Conservation (phyloP, 257 asterid genomes). For the Solanum gandarillasii region DNA sequence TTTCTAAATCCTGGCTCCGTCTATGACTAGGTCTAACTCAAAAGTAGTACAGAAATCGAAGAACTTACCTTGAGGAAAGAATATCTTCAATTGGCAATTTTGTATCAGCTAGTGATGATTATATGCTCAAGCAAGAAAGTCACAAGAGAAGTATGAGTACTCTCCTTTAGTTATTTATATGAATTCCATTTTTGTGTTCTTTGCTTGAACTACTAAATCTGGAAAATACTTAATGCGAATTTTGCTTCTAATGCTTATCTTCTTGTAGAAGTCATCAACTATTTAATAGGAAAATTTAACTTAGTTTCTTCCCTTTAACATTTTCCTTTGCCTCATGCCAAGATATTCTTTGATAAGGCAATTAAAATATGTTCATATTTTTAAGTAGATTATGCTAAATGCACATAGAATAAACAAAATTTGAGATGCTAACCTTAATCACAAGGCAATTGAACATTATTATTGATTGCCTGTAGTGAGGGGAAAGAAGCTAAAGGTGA, state of each 20-base stretch:
- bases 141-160: not conserved
- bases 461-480: not conserved
- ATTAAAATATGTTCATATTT: not conserved
- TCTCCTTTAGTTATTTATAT: not conserved
- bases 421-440: not conserved
- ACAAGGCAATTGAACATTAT: not conserved
- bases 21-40: not conserved
- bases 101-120: not conserved
- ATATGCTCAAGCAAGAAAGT: not conserved
- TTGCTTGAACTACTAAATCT: conserved; percentile 3
- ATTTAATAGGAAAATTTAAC: not conserved
- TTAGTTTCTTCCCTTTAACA: not conserved
- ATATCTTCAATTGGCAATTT: not conserved
- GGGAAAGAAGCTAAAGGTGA: not conserved
- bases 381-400: not conserved
- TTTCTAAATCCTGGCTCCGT: not conserved
- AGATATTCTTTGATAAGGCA: not conserved
- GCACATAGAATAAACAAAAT: not conserved
- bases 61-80: not conserved
- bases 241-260: conserved; percentile 1
- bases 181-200: not conserved
- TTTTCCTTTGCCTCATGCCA: not conserved
- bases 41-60: not conserved
- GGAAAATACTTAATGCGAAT: not conserved
- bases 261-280: not conserved